Percentiles rank a stretch among this genome's conserved stretches.
Evolutionary conservation across 768 basidiomycete species (phyloP).

Genomic region (Boletus vinaceobasis): DNA sequence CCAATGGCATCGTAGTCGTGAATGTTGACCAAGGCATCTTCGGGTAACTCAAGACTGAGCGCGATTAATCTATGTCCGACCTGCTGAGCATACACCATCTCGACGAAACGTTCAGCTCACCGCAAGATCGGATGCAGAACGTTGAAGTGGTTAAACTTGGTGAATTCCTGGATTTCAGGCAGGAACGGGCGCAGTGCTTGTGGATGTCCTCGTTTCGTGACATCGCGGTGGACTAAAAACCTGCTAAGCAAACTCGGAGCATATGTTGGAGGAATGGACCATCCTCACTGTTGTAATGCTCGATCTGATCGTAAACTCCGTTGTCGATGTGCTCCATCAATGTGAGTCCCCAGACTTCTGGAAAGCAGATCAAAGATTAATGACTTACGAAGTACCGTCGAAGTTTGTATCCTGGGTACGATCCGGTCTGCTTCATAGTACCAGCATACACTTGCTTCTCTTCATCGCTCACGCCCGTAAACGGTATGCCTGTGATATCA

Average conservation of each 20-base stretch:
- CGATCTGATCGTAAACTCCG: slow-evolving; percentile 61
- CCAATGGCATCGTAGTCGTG: slow-evolving; percentile 42
- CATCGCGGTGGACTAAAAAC: slow-evolving; percentile 48
- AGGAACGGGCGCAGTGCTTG: slow-evolving; percentile 46
- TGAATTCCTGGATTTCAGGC: slow-evolving; percentile 50
- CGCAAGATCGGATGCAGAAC: slow-evolving; percentile 49
- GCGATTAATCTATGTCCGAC: slow-evolving; percentile 41
- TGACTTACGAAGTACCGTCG: slow-evolving; percentile 45
- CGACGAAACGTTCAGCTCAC: slow-evolving; percentile 18
- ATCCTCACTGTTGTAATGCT: slow-evolving; percentile 56
- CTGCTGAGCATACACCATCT: background rate
- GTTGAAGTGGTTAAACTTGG: slow-evolving; percentile 48
- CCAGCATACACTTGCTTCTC: slow-evolving; percentile 43
- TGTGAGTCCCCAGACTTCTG: background rate
- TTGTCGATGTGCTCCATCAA: slow-evolving; percentile 51
- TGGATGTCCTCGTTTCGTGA: slow-evolving; percentile 48
- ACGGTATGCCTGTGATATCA: no score
- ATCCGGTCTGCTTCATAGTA: slow-evolving; percentile 41
- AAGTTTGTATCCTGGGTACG: slow-evolving; percentile 53
- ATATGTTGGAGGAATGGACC: background rate
- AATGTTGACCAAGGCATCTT: slow-evolving; percentile 46
- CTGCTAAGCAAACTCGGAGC: background rate
- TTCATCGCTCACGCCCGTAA: slow-evolving; percentile 37
- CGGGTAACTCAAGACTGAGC: slow-evolving; percentile 50
- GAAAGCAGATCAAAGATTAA: background rate